A percentile compares a stretch with the other conserved stretches of the same genome.
These are phyloP conservation scores for Diaporthe citrichinensis DNA, from an alignment of 2,329 filamentous ascomycete genomes.

Conservation along the genomic window DNA sequence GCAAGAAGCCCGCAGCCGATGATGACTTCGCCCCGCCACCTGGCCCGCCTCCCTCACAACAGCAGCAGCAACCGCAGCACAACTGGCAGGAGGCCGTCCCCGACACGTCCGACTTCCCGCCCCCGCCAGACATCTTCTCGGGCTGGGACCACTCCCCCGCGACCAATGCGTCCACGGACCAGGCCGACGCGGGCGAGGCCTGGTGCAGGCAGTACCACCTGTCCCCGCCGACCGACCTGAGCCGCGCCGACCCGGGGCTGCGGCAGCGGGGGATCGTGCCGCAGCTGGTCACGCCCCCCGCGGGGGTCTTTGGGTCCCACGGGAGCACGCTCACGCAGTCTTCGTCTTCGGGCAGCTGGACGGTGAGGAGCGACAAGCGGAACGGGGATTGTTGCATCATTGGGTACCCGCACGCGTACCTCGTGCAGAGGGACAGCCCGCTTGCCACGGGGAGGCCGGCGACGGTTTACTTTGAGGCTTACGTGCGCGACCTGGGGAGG, in stretches of 20 bases:
- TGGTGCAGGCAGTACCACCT: conserved; percentile 77
- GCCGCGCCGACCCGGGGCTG: conserved; percentile 53
- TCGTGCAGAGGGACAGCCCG: conserved; percentile 71
- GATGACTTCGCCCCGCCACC: conserved; percentile 49
- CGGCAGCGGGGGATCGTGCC: conserved; percentile 50
- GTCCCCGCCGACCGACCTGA: conserved; percentile 64
- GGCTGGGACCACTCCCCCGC: conserved; percentile 76
- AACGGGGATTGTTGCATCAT: conserved; percentile 75
- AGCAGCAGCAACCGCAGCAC: conserved; percentile 60
- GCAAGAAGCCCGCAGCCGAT: not conserved
- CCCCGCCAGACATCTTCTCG: conserved; percentile 76
- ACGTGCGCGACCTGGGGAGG: conserved; percentile 56
- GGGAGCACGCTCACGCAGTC: conserved; percentile 61
- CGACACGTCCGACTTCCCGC: conserved; percentile 80
- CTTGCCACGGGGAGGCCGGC: conserved; percentile 56
- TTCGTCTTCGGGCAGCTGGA: conserved; percentile 63
- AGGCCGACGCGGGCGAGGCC: conserved; percentile 73
- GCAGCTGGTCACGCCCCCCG: conserved; percentile 63
- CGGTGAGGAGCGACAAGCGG: conserved; percentile 55
- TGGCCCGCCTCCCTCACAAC: conserved; percentile 51
- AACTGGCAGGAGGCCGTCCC: conserved; percentile 81
- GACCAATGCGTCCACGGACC: conserved; percentile 76
- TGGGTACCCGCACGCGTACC: conserved; percentile 79
- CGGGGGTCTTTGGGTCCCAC: conserved; percentile 52
- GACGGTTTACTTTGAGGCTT: conserved; percentile 79